phyloP scores from a whole-genome alignment of 2,329 filamentous ascomycete species.

The Chaetomiaceae sp. region DNA sequence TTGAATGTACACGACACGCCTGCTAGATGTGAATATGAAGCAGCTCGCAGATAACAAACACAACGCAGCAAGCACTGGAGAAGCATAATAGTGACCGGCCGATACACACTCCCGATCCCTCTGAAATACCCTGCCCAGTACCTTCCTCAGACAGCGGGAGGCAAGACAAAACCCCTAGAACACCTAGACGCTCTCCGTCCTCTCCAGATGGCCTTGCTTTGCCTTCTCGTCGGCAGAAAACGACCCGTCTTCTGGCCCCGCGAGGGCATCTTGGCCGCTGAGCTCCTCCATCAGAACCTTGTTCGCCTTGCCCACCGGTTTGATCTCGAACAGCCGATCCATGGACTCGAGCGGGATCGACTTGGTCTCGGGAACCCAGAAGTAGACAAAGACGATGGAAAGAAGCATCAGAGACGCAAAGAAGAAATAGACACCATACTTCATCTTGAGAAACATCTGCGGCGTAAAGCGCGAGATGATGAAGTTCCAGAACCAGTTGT shows the following conservation, averaged over 20 bases:
- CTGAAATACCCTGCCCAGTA: no score
- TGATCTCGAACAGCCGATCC: conserved; percentile 53
- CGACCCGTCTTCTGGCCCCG: conserved; percentile 16
- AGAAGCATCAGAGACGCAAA: conserved; percentile 58
- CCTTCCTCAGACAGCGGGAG: no score
- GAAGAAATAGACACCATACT: conserved; percentile 64
- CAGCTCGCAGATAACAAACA: no score
- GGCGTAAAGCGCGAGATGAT: conserved; percentile 61
- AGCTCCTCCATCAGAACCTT: conserved; percentile 39
- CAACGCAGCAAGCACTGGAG: no score
- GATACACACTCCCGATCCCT: no score
- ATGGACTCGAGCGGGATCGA: conserved; percentile 58
- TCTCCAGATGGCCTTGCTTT: conserved; percentile 14
- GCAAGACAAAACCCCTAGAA: background rate
- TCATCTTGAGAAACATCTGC: conserved; percentile 54
- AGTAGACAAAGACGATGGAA: conserved; percentile 54
- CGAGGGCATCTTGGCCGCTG: conserved; percentile 32
- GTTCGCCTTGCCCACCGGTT: conserved; percentile 41
- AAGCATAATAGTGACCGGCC: no score
- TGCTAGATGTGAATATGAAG: no score
- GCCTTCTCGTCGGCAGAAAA: conserved; percentile 16
- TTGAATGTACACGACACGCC: no score
- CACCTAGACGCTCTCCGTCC: conserved; percentile 14
- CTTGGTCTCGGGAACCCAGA: conserved; percentile 61
- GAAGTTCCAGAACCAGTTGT: conserved; percentile 71